Base-by-base conservation (phyloP, 441 rosid genomes). In the Viola pubescens region DNA sequence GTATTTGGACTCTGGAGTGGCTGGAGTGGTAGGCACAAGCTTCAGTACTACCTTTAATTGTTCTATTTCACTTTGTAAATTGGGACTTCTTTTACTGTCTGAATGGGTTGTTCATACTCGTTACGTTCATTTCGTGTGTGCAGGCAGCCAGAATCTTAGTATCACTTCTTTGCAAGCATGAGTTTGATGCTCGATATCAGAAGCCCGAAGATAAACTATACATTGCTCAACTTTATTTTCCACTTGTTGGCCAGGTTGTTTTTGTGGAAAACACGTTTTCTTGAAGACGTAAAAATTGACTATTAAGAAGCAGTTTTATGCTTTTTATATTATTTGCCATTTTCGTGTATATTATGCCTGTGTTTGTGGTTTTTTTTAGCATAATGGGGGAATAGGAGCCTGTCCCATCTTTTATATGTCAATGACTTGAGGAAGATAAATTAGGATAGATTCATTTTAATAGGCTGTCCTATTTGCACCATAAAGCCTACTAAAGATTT, bases 191-290 rank as follows among this genome's bases (percentile, higher is more conserved):
- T 72, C 98, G 98, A 64, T 94, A 94, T 76, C 98, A 94, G 64
- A 94, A 91, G 85, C 94, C 91, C 55, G 99, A 94, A 82, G 99
- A 94, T 83, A 94, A 94, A 77, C 83, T 91, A 49, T 94, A 94
- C 63, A 94, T 94, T 54, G 97, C 98, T 38, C 99, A 94, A 70
- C 78, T 88, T 47, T 91, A 94, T 77, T 90, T 87, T 73, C 97
- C 99, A 42, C 86, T 94, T 67, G 83, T 94, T 16, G 98, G 96
- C 62, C 98, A 88, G 98, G 99, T 94, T 44, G 60, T 44, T 46
- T 16, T 13, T 54, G 2, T 67, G 40, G 9, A 49, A 41, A 51
- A 60, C 42, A 38, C 49, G 60, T 47, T 38, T 56, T 37, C 43
- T 16, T 9, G 19, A 26, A 26, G 34, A 26, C 34, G 34, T 26